These are phyloP conservation scores for Amanita rubescens DNA, from an alignment of 768 basidiomycete species.

Conservation along the genomic window DNA sequence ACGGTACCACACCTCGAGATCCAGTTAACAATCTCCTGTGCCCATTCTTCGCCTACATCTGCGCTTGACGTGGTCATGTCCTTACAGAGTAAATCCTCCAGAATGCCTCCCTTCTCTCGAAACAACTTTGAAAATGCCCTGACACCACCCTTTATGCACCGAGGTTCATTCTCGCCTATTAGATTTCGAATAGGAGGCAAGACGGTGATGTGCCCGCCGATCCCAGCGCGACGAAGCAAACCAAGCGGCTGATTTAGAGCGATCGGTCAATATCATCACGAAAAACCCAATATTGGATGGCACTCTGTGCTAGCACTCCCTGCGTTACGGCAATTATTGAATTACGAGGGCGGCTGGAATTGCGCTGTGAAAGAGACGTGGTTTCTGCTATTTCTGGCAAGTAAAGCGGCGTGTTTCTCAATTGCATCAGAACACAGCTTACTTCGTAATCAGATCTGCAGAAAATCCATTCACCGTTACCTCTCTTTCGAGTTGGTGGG, in stretches of 20 bases:
- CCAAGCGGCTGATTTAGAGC: constrained; percentile 12
- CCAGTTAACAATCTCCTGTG: constrained; percentile 13
- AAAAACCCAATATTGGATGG: constrained; percentile 49
- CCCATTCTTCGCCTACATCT: constrained; percentile 20
- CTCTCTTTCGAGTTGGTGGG: too few relatives aligned
- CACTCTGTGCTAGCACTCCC: constrained; percentile 51
- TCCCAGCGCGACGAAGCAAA: constrained; percentile 13
- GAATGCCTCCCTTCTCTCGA: constrained; percentile 11
- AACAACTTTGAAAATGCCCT: constrained; percentile 12
- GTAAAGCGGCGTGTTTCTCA: constrained; percentile 8
- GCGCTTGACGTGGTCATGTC: constrained; percentile 21
- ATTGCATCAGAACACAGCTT: constrained; percentile 36
- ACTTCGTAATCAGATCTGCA: too few relatives aligned
- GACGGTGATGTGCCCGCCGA: constrained; percentile 1
- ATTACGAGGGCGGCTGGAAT: constrained; percentile 38
- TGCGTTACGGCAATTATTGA: constrained; percentile 36
- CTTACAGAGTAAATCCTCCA: constrained; percentile 15
- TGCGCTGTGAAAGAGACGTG: constrained; percentile 39
- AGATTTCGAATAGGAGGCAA: constrained; percentile 16
- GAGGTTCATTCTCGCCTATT: constrained; percentile 18
- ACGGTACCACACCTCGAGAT: constrained; percentile 8
- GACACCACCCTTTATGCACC: constrained; percentile 11
- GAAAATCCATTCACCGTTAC: too few relatives aligned
- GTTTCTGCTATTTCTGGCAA: constrained; percentile 34
- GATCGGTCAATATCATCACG: too few relatives aligned